Base-by-base conservation (phyloP, 2,329 filamentous ascomycete genomes). In the Calonectria multiphialidica region DNA sequence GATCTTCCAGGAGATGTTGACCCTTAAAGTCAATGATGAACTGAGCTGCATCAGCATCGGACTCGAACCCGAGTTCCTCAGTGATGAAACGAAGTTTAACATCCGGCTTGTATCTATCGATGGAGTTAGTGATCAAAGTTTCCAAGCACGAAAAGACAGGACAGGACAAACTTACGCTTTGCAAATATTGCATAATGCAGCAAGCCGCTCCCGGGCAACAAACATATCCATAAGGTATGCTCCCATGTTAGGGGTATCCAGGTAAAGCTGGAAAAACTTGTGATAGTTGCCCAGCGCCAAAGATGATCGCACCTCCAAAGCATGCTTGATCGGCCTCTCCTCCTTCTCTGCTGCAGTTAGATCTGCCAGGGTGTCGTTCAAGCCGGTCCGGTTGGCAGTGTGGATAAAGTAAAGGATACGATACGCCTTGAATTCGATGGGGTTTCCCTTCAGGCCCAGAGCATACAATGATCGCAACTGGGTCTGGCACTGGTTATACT, bases 401-500 rank as follows among this genome's bases (percentile, higher is more conserved):
- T 98, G 96, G 86, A 99, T 97, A 88, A 98, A 98, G 91, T 99
- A 99, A 83, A 99, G 90, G 86, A 99, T 98, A 91, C 97, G 96
- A 89, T 99, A 99, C 76, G 96, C 97, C 91, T 97, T 97, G 87
- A 99, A 99, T 86, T 99, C 97, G 87, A 94, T 93, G 82, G 94
- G 92, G 84, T 96, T 95, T 80, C 96, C 97, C 82, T 95, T 95
- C 83, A 98, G 88, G 78, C 94, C 94, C 87, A 95, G 91, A 84
- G 91, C 91, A 86, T 99, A 98, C 81, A 99, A 88, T 77, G 94
- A 95, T 85, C 95, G 95, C 82, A 99, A 89, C 87, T 99, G 97
- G 81, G 97, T 98, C 88, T 99, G 97, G 86, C 97, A 99, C 90
- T 99, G 97, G 88, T 99, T 99, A 97, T 99, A 99, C 97, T 99